Percentiles rank a stretch among this genome's conserved stretches.
Evolutionary conservation across 2,329 filamentous ascomycete genomes (phyloP).

Genomic region (Fusarium sp.): DNA sequence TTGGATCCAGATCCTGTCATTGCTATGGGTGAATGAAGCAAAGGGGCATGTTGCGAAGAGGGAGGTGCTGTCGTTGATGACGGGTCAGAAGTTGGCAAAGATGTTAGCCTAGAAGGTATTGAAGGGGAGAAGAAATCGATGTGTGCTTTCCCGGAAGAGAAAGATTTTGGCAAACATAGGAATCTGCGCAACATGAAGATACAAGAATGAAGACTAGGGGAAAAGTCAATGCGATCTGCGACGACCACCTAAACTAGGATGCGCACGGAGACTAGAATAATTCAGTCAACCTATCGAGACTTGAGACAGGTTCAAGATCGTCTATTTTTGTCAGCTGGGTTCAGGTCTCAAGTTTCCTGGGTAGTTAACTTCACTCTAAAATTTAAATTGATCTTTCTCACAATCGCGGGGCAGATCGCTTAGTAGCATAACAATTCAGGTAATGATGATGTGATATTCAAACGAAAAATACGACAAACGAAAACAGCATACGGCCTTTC

Average conservation of each 20-base stretch:
- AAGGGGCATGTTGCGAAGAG: constrained; percentile 25
- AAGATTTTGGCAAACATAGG: background rate
- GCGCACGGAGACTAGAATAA: no score
- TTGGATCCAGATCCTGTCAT: constrained; percentile 24
- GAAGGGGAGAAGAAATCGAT: background rate
- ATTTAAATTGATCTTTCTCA: background rate
- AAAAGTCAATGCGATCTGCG: no score
- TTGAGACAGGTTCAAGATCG: no score
- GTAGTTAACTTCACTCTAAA: background rate
- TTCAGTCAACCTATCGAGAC: no score
- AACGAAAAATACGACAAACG: no score
- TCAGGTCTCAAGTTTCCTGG: no score
- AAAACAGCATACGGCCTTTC: background rate
- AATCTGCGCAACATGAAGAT: constrained; percentile 22
- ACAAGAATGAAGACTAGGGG: no score
- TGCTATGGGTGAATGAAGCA: constrained; percentile 2
- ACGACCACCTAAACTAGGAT: no score
- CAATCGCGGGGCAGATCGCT: background rate
- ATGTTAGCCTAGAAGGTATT: background rate
- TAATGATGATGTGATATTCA: background rate
- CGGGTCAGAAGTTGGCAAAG: background rate
- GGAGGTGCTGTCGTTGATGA: background rate
- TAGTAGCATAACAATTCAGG: background rate
- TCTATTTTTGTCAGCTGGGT: no score
- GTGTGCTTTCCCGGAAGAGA: background rate